Evolutionary conservation across 1,284 basidiomycete species (phyloP), one percentile per base, ranked within the genome.

Genomic region (Psilocybe mexicana): DNA sequence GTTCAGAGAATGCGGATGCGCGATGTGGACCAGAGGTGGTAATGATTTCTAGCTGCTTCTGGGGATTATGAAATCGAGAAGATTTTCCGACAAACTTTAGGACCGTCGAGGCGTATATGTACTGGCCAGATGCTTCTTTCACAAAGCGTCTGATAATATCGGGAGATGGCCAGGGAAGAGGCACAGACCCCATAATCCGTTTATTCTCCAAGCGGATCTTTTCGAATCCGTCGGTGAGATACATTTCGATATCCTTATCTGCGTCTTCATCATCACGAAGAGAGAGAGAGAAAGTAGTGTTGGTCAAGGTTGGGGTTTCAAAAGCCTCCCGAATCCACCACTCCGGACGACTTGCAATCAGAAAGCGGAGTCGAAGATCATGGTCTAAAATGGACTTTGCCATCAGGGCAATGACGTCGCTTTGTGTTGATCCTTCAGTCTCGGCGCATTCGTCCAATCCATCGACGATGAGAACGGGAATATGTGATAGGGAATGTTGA

Each of bases 361-460:
- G 33, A 38, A 59, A 59, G 3, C 57, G 52, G 36, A 59, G 52
- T n/a, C 46, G 52, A 12, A 54, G 14, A 1, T 30, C n/a, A 30
- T 49, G 12, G n/a, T 44, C 2, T 2, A 24, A 7, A 14, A 51
- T 24, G n/a, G 48, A 36, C 3, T 54, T 52, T 4, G 47, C 42
- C 5, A 59, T 50, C 23, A 54, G 14, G 6, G 7, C 10, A 3
- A 59, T 26, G 7, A 59, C 43, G 2, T 24, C 30, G 2, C 28
- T 43, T 35, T 59, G 57, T 4, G 14, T 43, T 2, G 43, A 26
- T 7, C 18, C 18, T 6, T 33, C 30, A 4, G 4, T 8, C 0
- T 18, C 40, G 8, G 43, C 40, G 46, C 57, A 59, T 45, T 59
- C 52, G 18, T 59, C 57, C 24, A 59, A 40, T 11, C 52, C 57